These are phyloP conservation scores for Fraxinus anomala DNA, from an alignment of 257 asterid genomes.

Conservation along the genomic window DNA sequence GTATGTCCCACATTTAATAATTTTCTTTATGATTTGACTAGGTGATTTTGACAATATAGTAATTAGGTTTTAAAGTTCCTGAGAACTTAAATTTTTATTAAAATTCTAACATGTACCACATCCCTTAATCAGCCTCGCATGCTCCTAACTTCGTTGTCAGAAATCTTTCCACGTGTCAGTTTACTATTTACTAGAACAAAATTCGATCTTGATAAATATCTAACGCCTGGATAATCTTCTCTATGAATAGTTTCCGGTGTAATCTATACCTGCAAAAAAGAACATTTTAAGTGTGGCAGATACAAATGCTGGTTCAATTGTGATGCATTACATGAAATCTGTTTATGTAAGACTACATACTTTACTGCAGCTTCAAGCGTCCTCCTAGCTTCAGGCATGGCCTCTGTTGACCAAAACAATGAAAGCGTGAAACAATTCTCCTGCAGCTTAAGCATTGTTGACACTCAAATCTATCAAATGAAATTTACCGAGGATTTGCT, in stretches of 20 bases:
- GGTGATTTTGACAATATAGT: too few relatives aligned
- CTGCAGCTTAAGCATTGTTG: neutral
- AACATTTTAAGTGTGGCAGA: constrained; percentile 14
- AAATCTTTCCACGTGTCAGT: neutral
- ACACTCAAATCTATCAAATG: constrained; percentile 23
- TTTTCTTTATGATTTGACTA: too few relatives aligned
- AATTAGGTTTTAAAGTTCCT: too few relatives aligned
- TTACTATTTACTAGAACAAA: constrained; percentile 49
- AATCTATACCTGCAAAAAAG: constrained; percentile 73
- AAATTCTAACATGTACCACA: neutral
- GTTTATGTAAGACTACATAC: constrained; percentile 40
- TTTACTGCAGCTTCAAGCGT: constrained; percentile 82
- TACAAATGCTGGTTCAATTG: neutral
- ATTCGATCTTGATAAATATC: constrained; percentile 75
- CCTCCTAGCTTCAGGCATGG: constrained; percentile 78
- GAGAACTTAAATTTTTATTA: too few relatives aligned
- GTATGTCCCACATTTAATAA: too few relatives aligned
- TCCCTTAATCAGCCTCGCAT: neutral
- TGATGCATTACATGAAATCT: constrained; percentile 5
- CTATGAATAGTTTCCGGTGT: constrained; percentile 72
- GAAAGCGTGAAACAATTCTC: constrained; percentile 4
- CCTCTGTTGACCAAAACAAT: constrained; percentile 47
- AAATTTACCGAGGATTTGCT: constrained; percentile 68
- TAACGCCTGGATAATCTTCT: constrained; percentile 80
- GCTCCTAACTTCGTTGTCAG: neutral